Evolutionary conservation across 2,329 filamentous ascomycete species (phyloP).

Genomic region (Sclerotinia nivalis): DNA sequence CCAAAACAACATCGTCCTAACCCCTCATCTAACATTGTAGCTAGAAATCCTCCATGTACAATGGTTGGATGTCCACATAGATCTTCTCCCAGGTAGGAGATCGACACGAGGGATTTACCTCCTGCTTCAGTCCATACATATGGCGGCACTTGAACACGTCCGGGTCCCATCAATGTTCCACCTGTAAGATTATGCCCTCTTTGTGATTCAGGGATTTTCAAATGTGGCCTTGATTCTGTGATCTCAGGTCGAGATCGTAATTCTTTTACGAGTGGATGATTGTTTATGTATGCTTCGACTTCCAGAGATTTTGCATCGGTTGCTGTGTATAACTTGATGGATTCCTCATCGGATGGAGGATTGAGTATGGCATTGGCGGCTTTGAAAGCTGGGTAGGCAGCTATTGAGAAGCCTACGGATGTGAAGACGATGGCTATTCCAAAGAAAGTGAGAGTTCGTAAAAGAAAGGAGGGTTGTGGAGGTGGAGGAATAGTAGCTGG

Average conservation of each 20-base stretch:
- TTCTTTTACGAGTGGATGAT: conserved; percentile 69
- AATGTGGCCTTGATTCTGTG: conserved; percentile 77
- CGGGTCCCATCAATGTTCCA: conserved; percentile 73
- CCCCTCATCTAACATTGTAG: conserved; percentile 91
- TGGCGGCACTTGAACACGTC: conserved; percentile 78
- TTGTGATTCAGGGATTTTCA: conserved; percentile 76
- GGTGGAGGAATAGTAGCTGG: neutral
- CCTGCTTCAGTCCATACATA: conserved; percentile 71
- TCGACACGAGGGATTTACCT: conserved; percentile 67
- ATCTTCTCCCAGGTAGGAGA: conserved; percentile 75
- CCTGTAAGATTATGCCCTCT: conserved; percentile 77
- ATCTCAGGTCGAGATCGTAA: conserved; percentile 68
- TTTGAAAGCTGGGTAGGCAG: conserved; percentile 53
- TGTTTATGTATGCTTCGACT: conserved; percentile 73
- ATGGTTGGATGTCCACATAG: conserved; percentile 90
- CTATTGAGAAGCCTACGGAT: conserved; percentile 57
- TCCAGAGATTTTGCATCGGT: conserved; percentile 53
- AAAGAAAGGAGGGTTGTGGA: conserved; percentile 45
- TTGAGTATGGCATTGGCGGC: conserved; percentile 51
- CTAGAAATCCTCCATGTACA: conserved; percentile 85
- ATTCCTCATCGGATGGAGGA: conserved; percentile 70
- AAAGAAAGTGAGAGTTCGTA: conserved; percentile 50
- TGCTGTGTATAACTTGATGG: conserved; percentile 64
- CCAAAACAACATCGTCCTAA: conserved; percentile 85
- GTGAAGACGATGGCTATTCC: conserved; percentile 51